These are phyloP conservation scores for Trebouxia sp. DNA, from an alignment of 139 green algal species.

Conservation along the genomic window DNA sequence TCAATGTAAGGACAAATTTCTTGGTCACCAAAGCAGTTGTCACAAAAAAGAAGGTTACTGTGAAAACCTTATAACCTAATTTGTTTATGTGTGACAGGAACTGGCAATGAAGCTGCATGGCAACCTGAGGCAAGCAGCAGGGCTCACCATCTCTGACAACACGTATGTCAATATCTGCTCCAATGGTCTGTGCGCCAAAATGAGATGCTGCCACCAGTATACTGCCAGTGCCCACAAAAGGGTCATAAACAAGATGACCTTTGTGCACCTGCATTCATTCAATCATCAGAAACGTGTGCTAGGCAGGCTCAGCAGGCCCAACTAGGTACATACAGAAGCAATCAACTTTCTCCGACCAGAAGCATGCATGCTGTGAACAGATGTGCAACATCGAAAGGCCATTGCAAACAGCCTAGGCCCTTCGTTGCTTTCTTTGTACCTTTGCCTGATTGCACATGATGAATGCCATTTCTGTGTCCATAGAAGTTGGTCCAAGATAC, in stretches of 20 bases:
- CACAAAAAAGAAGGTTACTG: too few species aligned
- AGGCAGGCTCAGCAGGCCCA: too few species aligned
- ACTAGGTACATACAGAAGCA: too few species aligned
- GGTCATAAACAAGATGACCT: slow-evolving; percentile 66
- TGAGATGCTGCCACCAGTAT: slow-evolving; percentile 83
- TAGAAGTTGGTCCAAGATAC: slow-evolving; percentile 93
- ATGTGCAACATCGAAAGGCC: too few species aligned
- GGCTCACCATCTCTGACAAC: slow-evolving; percentile 47
- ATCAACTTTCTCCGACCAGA: too few species aligned
- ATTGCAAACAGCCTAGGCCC: background rate
- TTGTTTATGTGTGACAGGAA: too few species aligned
- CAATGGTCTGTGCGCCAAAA: slow-evolving; percentile 70
- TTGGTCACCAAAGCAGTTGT: too few species aligned
- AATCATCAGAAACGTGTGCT: too few species aligned
- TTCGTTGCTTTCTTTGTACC: slow-evolving; percentile 37
- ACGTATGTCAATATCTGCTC: slow-evolving; percentile 83
- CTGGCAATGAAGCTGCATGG: too few species aligned
- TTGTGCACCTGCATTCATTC: slow-evolving; percentile 46
- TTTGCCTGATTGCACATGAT: slow-evolving; percentile 90
- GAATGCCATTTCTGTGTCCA: slow-evolving; percentile 94
- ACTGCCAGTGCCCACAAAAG: slow-evolving; percentile 90
- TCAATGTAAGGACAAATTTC: too few species aligned
- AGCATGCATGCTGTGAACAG: too few species aligned
- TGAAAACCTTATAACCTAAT: too few species aligned
- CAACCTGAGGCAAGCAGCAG: background rate